Conservation (phyloP, 352 stramenopile genomes). For the Thalassiosira mediterranea region DNA sequence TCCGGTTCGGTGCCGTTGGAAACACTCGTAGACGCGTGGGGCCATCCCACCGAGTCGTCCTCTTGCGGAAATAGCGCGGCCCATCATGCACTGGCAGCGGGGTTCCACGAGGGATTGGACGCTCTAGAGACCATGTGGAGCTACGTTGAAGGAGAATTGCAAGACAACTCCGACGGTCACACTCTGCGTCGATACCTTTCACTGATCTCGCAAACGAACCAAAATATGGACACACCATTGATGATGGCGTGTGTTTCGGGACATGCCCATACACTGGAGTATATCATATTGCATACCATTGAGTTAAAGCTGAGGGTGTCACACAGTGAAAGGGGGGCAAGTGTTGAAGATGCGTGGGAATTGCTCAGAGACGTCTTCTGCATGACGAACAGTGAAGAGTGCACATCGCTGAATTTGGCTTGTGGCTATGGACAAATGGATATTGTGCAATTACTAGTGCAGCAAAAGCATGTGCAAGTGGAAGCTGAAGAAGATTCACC, state of each 20-base stretch:
- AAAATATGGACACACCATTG: conserved; percentile 69
- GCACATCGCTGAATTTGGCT: conserved; percentile 57
- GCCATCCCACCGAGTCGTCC: conserved; percentile 34
- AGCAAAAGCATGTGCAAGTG: conserved; percentile 5
- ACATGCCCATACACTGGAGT: conserved; percentile 14
- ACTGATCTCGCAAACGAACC: conserved; percentile 54
- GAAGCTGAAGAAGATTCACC: neutral
- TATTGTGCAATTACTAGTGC: conserved; percentile 51
- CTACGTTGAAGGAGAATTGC: conserved; percentile 11
- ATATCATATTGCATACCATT: conserved; percentile 33
- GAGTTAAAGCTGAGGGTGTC: conserved; percentile 9
- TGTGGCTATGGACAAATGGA: conserved; percentile 52
- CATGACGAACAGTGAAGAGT: conserved; percentile 47
- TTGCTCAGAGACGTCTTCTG: conserved; percentile 36
- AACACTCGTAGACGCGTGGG: conserved; percentile 39
- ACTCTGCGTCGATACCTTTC: conserved; percentile 23
- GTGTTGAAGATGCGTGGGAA: conserved; percentile 23
- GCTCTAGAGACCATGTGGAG: conserved; percentile 36
- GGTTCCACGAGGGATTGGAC: conserved; percentile 53
- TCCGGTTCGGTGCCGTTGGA: conserved; percentile 16
- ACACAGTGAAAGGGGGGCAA: conserved; percentile 3
- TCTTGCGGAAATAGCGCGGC: conserved; percentile 55
- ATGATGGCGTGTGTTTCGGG: conserved; percentile 70
- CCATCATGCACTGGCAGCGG: conserved; percentile 62
- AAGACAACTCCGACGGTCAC: neutral